These are phyloP conservation scores for Geosiphon pyriformis DNA, from an alignment of 192 early-diverging fungal species.

Conservation along the genomic window DNA sequence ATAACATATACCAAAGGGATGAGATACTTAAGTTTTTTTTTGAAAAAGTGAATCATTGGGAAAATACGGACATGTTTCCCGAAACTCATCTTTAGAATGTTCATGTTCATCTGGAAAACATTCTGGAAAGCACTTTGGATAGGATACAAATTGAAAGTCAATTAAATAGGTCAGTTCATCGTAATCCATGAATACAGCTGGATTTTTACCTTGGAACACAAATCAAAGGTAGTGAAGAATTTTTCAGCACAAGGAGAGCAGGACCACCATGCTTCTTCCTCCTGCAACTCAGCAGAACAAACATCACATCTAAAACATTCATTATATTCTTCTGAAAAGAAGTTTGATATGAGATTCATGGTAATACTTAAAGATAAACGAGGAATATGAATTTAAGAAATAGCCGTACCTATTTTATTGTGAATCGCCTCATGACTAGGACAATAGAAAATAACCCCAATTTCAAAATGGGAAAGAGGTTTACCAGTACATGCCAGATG, in stretches of 20 bases:
- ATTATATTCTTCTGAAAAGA: constrained; percentile 61
- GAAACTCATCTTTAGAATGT: constrained; percentile 49
- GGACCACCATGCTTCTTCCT: constrained; percentile 58
- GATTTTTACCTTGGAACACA: constrained; percentile 51
- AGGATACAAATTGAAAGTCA: not conserved
- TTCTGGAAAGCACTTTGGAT: constrained; percentile 43
- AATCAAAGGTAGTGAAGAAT: constrained; percentile 69
- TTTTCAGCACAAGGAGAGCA: constrained; percentile 55
- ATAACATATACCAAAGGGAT: too few relatives aligned
- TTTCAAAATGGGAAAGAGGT: constrained; percentile 61
- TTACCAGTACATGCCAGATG: constrained; percentile 77
- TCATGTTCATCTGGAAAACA: constrained; percentile 41
- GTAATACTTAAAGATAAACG: not conserved
- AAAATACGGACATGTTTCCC: constrained; percentile 45
- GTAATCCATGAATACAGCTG: not conserved
- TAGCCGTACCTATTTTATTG: constrained; percentile 43
- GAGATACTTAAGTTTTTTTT: too few relatives aligned
- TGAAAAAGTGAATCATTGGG: too few relatives aligned
- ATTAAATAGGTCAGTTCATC: too few relatives aligned
- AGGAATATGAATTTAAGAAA: constrained; percentile 5
- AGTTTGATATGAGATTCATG: not conserved
- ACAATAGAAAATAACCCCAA: constrained; percentile 87
- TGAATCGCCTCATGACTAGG: constrained; percentile 61
- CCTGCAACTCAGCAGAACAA: constrained; percentile 50
- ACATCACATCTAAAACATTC: constrained; percentile 68